Conservation (phyloP, 2,329 filamentous ascomycete genomes). For the Tolypocladium guangdongense region DNA sequence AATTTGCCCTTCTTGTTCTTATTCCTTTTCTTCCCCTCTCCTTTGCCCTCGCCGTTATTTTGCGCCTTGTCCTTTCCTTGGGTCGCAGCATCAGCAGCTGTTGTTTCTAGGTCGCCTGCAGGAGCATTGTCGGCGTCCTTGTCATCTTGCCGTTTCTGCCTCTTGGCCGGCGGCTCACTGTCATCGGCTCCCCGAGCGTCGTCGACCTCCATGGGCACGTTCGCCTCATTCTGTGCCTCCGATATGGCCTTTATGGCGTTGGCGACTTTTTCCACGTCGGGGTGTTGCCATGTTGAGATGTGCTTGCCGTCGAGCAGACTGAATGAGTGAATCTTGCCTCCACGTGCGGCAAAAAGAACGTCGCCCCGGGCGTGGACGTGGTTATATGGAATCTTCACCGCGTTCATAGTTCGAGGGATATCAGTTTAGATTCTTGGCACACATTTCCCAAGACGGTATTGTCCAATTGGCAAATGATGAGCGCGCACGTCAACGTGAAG, state of each 20-base stretch:
- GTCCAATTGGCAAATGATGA: neutral
- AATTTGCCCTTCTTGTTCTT: slow-evolving; percentile 17
- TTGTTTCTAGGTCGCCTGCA: neutral
- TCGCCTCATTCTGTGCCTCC: slow-evolving; percentile 5
- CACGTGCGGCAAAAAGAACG: slow-evolving; percentile 63
- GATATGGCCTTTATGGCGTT: slow-evolving; percentile 14
- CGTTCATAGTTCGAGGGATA: neutral
- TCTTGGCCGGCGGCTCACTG: slow-evolving; percentile 23
- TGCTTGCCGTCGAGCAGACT: slow-evolving; percentile 44
- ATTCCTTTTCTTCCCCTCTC: slow-evolving; percentile 5
- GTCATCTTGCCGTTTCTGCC: slow-evolving; percentile 19
- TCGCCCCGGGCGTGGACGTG: slow-evolving; percentile 43
- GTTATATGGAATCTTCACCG: slow-evolving; percentile 53
- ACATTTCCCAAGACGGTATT: neutral
- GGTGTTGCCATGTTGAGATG: slow-evolving; percentile 51
- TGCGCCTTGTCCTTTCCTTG: slow-evolving; percentile 6
- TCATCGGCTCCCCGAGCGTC: slow-evolving; percentile 9
- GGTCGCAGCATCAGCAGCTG: neutral
- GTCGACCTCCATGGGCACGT: slow-evolving; percentile 5
- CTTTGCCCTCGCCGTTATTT: slow-evolving; percentile 11
- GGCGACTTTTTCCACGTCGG: slow-evolving; percentile 25
- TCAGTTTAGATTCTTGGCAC: neutral
- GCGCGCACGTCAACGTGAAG: neutral
- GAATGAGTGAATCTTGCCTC: slow-evolving; percentile 60
- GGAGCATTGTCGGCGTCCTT: slow-evolving; percentile 7